Evolutionary conservation across 2,329 filamentous ascomycete genomes (phyloP).

Genomic region (Colletotrichum lini): DNA sequence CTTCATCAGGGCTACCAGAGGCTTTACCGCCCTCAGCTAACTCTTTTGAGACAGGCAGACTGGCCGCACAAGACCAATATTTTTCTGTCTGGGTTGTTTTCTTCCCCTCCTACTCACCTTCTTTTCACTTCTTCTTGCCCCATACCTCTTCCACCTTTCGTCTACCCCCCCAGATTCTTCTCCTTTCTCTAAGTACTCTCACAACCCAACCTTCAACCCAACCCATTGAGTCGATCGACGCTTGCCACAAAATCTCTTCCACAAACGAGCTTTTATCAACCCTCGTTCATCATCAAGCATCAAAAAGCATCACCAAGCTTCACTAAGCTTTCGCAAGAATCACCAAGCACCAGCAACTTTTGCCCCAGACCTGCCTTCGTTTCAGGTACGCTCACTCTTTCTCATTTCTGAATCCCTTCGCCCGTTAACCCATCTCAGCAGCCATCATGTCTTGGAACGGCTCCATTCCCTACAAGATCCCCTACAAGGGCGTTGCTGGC

Average conservation of each 20-base stretch:
- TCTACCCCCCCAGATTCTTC: no score
- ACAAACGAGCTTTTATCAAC: no score
- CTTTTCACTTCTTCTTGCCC: not conserved
- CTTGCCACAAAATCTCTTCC: no score
- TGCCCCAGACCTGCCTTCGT: not conserved
- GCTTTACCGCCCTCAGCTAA: not conserved
- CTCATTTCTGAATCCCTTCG: no score
- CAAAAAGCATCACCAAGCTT: no score
- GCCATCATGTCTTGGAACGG: constrained; percentile 20
- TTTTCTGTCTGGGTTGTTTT: not conserved
- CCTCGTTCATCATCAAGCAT: no score
- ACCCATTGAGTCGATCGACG: no score
- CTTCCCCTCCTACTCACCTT: not conserved
- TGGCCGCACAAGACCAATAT: not conserved
- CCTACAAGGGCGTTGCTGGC: constrained; percentile 31
- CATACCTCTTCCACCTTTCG: no score
- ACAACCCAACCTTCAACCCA: no score
- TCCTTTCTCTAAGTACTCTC: no score
- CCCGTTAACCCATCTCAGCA: not conserved
- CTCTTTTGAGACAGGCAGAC: not conserved
- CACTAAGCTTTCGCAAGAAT: no score
- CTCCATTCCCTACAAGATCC: constrained; percentile 35
- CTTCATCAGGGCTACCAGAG: not conserved
- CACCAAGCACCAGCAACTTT: not conserved
- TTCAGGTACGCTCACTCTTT: not conserved